Conservation (phyloP, 352 stramenopile genomes). For the Aphanomyces astaci region DNA sequence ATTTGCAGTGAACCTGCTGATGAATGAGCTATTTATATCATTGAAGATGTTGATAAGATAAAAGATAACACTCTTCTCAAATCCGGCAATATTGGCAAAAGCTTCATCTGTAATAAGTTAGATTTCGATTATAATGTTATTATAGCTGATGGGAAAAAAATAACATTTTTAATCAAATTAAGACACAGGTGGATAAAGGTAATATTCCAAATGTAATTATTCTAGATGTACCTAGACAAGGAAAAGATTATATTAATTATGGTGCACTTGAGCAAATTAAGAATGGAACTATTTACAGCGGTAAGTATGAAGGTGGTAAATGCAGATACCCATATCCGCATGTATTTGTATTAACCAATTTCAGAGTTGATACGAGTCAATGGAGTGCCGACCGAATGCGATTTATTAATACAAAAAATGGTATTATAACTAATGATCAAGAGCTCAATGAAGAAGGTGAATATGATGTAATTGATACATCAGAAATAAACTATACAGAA, state of each 20-base stretch:
- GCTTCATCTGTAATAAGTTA: conserved; percentile 6
- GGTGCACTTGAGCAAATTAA: conserved; percentile 7
- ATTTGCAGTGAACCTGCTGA: conserved; percentile 7
- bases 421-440: neutral
- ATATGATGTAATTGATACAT: conserved; percentile 11
- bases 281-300: conserved; percentile 7
- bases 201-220: conserved; percentile 13
- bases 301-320: conserved; percentile 15
- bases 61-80: conserved; percentile 8
- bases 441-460: neutral
- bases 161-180: no score
- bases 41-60: conserved; percentile 10
- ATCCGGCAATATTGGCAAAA: conserved; percentile 6
- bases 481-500: conserved; percentile 4
- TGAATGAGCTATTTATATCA: conserved; percentile 10
- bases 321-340: conserved; percentile 6
- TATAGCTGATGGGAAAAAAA: conserved; percentile 10
- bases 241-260: conserved; percentile 16
- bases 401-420: conserved; percentile 11
- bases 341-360: conserved; percentile 11
- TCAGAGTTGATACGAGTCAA: conserved; percentile 9
- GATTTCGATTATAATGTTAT: conserved; percentile 9
- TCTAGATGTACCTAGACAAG: conserved; percentile 12
- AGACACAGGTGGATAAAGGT: conserved; percentile 10
- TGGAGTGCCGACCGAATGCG: conserved; percentile 2